Conservation (phyloP, 192 early-diverging fungal species). For the Mortierella antarctica region DNA sequence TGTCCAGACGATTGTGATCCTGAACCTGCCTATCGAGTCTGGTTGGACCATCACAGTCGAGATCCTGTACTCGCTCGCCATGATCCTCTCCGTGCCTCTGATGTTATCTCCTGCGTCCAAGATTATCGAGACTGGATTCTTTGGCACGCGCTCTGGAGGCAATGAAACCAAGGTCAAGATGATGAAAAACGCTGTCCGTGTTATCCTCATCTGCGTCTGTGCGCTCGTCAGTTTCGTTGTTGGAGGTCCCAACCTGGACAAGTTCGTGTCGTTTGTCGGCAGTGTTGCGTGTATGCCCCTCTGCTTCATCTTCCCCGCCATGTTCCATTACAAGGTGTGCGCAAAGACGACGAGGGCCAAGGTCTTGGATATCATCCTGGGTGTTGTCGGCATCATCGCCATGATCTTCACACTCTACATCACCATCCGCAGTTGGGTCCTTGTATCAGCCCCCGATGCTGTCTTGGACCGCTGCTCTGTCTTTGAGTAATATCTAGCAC, state of each 20-base stretch:
- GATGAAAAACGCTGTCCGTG: conserved; percentile 77
- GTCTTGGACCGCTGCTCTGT: conserved; percentile 28
- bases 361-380: conserved; percentile 68
- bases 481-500: conserved; percentile 2
- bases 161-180: conserved; percentile 69
- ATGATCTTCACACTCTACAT: conserved; percentile 84
- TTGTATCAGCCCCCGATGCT: conserved; percentile 25
- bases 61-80: conserved; percentile 79
- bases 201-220: conserved; percentile 67
- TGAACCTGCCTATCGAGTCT: conserved; percentile 71
- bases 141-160: conserved; percentile 64
- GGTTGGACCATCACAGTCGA: conserved; percentile 68
- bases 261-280: conserved; percentile 89
- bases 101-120: conserved; percentile 77
- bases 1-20: conserved; percentile 78
- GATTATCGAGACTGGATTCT: conserved; percentile 75
- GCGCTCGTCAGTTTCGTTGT: conserved; percentile 77
- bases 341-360: conserved; percentile 61
- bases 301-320: conserved; percentile 86
- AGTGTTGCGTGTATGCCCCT: conserved; percentile 78
- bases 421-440: conserved; percentile 66
- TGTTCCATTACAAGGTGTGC: conserved; percentile 80
- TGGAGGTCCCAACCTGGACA: conserved; percentile 77
- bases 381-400: conserved; percentile 73
- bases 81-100: conserved; percentile 80